Evolutionary conservation across 116 monocot species (phyloP), one percentile per base, ranked within the genome.

Genomic region (Phalaenopsis hybrid): DNA sequence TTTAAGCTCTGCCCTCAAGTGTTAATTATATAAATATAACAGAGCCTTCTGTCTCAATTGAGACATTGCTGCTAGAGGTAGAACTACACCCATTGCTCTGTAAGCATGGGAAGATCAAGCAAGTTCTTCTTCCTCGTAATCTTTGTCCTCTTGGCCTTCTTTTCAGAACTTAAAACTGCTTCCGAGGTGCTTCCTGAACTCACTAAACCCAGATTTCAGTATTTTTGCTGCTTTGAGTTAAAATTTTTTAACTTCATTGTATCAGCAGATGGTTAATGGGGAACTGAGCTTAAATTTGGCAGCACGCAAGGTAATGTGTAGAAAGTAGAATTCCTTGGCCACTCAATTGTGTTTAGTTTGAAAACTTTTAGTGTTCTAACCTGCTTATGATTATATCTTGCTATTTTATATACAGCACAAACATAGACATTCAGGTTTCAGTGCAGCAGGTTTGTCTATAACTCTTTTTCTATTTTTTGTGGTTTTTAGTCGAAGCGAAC

Each of bases 351-450:
- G 20, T 44, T n/a, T 45, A 52, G 8, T 12, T 44, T 16, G 16
- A 52, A 23, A 10, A 21, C 44, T 43, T 23, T 15, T 6, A 2
- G 2, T 34, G 6, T 33, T 34, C 20, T 18, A 6, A 52, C 34
- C 28, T 52, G 41, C 13, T 41, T 72, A 34, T 31, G 21, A 49
- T 78, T 70, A 33, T 11, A 4, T n/a, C 75, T 58, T 73, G 45
- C 15, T 80, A 28, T 9, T 84, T 73, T 81, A 45, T 43, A 51
- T 81, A 77, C 85, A 85, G 85, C 77, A 77, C 28, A 77, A 80
- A 67, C 85, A 81, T 17, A 85, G 31, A 77, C 81, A 85, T 72
- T 85, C 85, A 57, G 85, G 85, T 28, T 81, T 85, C 41, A 69
- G 81, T 45, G 51, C 81, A 9, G 65, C 85, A 85, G 85, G 85